Conservation (phyloP, 805 yeast genomes). For the Candida namnaoensis region DNA sequence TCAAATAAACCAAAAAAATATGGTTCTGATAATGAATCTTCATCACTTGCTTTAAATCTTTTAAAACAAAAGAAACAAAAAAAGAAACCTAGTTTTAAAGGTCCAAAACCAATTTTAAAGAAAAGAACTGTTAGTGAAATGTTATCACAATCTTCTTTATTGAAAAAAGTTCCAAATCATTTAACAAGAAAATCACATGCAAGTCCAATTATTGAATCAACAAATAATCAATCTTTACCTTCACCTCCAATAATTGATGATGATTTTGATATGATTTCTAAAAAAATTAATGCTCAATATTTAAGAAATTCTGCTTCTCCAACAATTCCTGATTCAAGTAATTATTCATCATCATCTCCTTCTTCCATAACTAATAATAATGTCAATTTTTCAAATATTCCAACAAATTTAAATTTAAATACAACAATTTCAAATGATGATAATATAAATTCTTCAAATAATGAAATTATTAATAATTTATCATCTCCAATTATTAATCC, state of each 20-base stretch:
- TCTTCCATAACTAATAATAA: background rate
- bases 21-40: no score
- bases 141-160: conserved; percentile 44
- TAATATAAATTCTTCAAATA: conserved; percentile 1
- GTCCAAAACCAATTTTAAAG: conserved; percentile 79
- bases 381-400: background rate
- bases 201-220: conserved; percentile 1
- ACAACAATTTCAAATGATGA: no score
- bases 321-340: background rate
- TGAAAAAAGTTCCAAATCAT: conserved; percentile 11
- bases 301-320: background rate
- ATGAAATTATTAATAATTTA: no score
- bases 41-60: no score
- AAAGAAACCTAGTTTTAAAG: conserved; percentile 11
- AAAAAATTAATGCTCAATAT: conserved; percentile 19
- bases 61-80: conserved; percentile 9
- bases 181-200: background rate
- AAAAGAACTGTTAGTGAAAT: conserved; percentile 82
- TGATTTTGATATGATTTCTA: conserved; percentile 16
- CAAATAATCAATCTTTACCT: conserved; percentile 1
- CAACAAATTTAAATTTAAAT: background rate
- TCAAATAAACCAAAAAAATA: conserved; percentile 7
- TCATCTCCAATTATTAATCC: no score
- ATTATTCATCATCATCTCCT: background rate
- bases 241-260: conserved; percentile 19